phyloP scores from a whole-genome alignment of 1,284 basidiomycete genomes.

The Cystobasidiaceae sp. region DNA sequence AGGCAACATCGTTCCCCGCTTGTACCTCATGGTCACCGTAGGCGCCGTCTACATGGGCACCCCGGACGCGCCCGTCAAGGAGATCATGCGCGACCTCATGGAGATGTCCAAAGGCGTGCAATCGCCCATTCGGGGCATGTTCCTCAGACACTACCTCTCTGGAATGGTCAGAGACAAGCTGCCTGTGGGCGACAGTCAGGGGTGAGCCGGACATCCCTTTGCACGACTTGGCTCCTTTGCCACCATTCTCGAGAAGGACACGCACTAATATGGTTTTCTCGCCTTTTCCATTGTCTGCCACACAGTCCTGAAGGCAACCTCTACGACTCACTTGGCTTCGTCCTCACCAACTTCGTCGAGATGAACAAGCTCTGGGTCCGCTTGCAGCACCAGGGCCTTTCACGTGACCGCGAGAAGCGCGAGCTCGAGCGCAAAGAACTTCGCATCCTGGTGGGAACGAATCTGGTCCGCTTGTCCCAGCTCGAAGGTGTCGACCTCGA shows the following conservation, averaged over 20 bases:
- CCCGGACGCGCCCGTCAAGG: conserved; percentile 87
- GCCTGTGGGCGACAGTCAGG: conserved; percentile 73
- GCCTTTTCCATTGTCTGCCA: background rate
- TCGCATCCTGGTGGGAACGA: conserved; percentile 89
- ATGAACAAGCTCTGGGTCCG: conserved; percentile 99
- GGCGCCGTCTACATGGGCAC: conserved; percentile 97
- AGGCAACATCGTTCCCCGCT: conserved; percentile 64
- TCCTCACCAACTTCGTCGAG: conserved; percentile 94
- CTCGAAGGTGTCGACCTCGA: conserved; percentile 88
- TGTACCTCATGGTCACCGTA: conserved; percentile 97
- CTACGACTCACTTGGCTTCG: conserved; percentile 86
- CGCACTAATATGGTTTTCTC: no score
- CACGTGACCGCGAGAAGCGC: conserved; percentile 87
- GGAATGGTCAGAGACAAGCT: conserved; percentile 90
- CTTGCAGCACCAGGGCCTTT: conserved; percentile 90
- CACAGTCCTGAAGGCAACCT: conserved; percentile 74
- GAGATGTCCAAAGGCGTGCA: conserved; percentile 94
- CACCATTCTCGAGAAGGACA: background rate
- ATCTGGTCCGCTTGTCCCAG: conserved; percentile 85
- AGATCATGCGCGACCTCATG: conserved; percentile 99
- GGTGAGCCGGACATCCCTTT: conserved; percentile 54
- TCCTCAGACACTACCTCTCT: conserved; percentile 86
- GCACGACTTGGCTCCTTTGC: background rate
- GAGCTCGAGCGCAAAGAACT: conserved; percentile 88
- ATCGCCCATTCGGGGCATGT: conserved; percentile 86